Evolutionary conservation across 2,329 filamentous ascomycete genomes (phyloP).

Genomic region (Paramyrothecium roridum): DNA sequence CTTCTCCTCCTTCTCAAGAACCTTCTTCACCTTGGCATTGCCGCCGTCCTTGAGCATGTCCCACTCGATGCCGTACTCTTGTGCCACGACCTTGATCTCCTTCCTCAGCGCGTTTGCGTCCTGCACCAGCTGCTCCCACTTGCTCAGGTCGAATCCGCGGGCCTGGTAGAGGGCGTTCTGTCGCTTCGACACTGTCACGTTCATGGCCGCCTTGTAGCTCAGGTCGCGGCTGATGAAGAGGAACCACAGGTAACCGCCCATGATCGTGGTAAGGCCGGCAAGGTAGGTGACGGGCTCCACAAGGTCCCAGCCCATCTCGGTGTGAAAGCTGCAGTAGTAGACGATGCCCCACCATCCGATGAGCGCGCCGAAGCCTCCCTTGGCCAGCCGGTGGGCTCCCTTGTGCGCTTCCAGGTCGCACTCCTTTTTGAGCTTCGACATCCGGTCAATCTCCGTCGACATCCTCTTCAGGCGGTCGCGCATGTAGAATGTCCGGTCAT

Average conservation of each 20-base stretch:
- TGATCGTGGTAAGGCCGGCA: conserved; percentile 79
- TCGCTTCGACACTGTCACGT: conserved; percentile 76
- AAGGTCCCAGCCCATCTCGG: conserved; percentile 81
- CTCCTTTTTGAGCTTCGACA: conserved; percentile 74
- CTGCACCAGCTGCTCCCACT: conserved; percentile 76
- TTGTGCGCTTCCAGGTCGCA: conserved; percentile 77
- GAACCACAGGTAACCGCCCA: conserved; percentile 91
- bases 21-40: conserved; percentile 60
- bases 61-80: conserved; percentile 90
- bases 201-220: conserved; percentile 81
- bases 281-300: conserved; percentile 92
- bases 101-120: conserved; percentile 74
- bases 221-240: conserved; percentile 89
- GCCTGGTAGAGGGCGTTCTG: conserved; percentile 74
- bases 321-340: conserved; percentile 69
- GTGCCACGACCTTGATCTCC: conserved; percentile 77
- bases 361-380: conserved; percentile 73
- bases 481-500: conserved; percentile 86
- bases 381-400: conserved; percentile 74
- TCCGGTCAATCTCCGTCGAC: conserved; percentile 62
- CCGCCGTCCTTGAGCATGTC: conserved; percentile 73
- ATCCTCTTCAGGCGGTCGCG: conserved; percentile 72
- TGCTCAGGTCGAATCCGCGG: conserved; percentile 70
- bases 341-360: conserved; percentile 79
- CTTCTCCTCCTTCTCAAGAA: conserved; percentile 50